These are phyloP conservation scores for Pythium folliculosum DNA, from an alignment of 352 stramenopile genomes.

Conservation along the genomic window DNA sequence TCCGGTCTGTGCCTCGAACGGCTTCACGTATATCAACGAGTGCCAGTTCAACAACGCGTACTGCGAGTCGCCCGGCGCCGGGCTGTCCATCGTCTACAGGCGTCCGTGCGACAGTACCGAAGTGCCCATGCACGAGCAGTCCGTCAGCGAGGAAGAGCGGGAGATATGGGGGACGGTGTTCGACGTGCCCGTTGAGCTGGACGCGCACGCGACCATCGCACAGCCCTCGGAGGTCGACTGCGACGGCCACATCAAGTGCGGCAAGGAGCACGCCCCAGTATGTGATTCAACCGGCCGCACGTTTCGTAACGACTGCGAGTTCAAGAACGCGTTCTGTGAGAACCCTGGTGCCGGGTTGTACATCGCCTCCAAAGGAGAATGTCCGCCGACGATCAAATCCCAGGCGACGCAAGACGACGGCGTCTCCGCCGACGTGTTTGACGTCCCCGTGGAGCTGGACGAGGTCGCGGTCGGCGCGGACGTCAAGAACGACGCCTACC, in stretches of 20 bases:
- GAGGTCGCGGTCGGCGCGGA: conserved; percentile 11
- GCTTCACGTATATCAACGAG: conserved; percentile 53
- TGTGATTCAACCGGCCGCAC: conserved; percentile 62
- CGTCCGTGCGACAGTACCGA: conserved; percentile 1
- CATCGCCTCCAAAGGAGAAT: conserved; percentile 15
- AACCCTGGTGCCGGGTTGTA: conserved; percentile 33
- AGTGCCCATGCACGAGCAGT: conserved; percentile 8
- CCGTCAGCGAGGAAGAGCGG: background rate
- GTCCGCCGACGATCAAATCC: background rate
- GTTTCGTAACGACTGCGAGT: conserved; percentile 57
- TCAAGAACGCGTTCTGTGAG: conserved; percentile 50
- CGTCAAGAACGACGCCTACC: background rate
- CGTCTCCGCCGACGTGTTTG: conserved; percentile 6
- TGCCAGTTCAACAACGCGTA: conserved; percentile 53
- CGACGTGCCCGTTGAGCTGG: conserved; percentile 33
- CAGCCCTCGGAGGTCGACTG: background rate
- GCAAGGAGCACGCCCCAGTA: conserved; percentile 43
- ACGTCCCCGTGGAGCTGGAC: conserved; percentile 17
- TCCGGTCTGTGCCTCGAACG: conserved; percentile 61
- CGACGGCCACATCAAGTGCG: conserved; percentile 25
- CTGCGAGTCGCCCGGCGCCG: conserved; percentile 38
- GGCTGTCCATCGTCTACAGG: conserved; percentile 23
- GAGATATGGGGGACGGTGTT: conserved; percentile 23
- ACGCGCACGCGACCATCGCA: background rate
- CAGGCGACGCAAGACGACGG: background rate